A percentile compares a stretch with the other conserved stretches of the same genome.
These are phyloP conservation scores for Hymenoscyphus fraxineus DNA, from an alignment of 2,329 filamentous ascomycete genomes.

Conservation along the genomic window DNA sequence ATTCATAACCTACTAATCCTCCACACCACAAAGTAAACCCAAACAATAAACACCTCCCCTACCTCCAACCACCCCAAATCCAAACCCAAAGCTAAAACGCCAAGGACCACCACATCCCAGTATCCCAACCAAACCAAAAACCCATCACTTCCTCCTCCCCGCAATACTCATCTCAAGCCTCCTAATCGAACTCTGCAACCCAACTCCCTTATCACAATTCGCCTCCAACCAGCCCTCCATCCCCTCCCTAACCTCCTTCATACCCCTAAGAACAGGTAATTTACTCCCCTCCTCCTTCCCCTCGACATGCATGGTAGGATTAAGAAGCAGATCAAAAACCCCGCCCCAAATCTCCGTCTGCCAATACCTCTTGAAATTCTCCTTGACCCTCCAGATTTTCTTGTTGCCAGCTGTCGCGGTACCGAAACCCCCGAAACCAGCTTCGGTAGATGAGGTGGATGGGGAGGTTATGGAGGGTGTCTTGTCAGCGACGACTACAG, in stretches of 20 bases:
- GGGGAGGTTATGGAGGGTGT: not conserved
- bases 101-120: not conserved
- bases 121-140: not conserved
- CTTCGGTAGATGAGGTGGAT: not conserved
- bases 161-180: conserved; percentile 48
- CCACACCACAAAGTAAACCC: no score
- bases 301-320: conserved; percentile 66
- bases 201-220: conserved; percentile 76
- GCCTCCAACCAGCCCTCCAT: conserved; percentile 82
- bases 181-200: conserved; percentile 66
- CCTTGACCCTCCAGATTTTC: conserved; percentile 74
- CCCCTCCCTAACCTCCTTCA: conserved; percentile 64
- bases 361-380: conserved; percentile 92
- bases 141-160: conserved; percentile 22
- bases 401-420: conserved; percentile 44
- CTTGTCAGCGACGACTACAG: conserved; percentile 47
- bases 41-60: no score
- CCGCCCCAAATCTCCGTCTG: conserved; percentile 86
- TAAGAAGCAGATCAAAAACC: conserved; percentile 81
- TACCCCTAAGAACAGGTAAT: conserved; percentile 69
- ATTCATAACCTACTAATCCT: no score
- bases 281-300: conserved; percentile 56
- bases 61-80: no score
- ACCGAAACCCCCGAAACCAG: not conserved
- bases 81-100: not conserved